Percentiles rank a stretch among this genome's conserved stretches.
These are phyloP conservation scores for Pythium biforme DNA, from an alignment of 352 stramenopile species.

Conservation along the genomic window DNA sequence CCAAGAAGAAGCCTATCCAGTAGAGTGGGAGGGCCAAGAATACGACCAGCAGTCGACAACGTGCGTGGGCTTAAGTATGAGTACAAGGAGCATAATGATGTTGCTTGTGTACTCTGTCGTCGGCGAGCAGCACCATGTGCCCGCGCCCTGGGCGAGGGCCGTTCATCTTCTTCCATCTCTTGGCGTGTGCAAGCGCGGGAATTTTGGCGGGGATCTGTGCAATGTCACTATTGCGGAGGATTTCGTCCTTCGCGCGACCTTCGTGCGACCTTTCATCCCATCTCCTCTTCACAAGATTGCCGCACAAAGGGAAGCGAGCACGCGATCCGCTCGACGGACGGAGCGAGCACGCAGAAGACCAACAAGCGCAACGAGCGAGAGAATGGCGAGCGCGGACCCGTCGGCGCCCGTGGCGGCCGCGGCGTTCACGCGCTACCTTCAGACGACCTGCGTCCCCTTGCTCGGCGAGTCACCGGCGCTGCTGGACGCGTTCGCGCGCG, in stretches of 20 bases:
- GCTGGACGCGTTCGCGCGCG: constrained; percentile 42
- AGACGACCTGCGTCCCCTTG: constrained; percentile 65
- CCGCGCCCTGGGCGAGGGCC: too few species aligned
- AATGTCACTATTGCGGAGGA: constrained; percentile 17
- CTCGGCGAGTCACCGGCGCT: constrained; percentile 52
- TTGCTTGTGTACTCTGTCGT: background rate
- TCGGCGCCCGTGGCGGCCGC: constrained; percentile 42
- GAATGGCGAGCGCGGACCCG: constrained; percentile 29
- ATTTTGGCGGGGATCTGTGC: background rate
- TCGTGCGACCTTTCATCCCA: constrained; percentile 15
- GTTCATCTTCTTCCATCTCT: background rate
- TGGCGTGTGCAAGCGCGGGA: constrained; percentile 7
- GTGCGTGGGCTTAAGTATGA: constrained; percentile 22
- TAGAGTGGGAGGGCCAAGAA: constrained; percentile 28
- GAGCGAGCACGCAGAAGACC: constrained; percentile 24
- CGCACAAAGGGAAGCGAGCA: constrained; percentile 2
- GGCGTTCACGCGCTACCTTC: constrained; percentile 57
- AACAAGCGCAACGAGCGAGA: constrained; percentile 7
- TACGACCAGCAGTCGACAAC: background rate
- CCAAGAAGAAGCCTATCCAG: constrained; percentile 84
- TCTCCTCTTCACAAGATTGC: background rate
- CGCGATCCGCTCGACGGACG: constrained; percentile 18
- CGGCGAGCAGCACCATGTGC: too few species aligned
- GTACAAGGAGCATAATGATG: constrained; percentile 5
- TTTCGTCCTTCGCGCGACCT: constrained; percentile 19